Evolutionary conservation across 371 early-diverging fungal species (phyloP).

Genomic region (Mortierella sp.): DNA sequence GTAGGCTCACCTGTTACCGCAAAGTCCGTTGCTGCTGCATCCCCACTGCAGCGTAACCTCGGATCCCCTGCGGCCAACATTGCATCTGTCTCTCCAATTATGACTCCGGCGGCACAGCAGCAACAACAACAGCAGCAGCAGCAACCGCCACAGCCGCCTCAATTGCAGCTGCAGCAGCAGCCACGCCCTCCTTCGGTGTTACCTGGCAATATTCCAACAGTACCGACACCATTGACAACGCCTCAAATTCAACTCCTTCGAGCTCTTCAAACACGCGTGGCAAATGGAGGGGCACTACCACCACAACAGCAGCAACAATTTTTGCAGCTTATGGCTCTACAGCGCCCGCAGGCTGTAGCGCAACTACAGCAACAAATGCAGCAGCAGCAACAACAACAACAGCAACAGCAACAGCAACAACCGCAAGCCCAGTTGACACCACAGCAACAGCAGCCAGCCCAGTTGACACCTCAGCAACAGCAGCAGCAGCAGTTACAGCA

Average conservation of each 20-base stretch:
- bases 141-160: neutral
- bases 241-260: slow-evolving; percentile 24
- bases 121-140: slow-evolving; percentile 19
- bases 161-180: slow-evolving; percentile 1
- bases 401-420: slow-evolving; percentile 19
- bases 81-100: slow-evolving; percentile 32
- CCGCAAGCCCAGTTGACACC: neutral
- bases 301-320: slow-evolving; percentile 59
- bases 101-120: slow-evolving; percentile 33
- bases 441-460: slow-evolving; percentile 14
- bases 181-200: slow-evolving; percentile 19
- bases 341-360: slow-evolving; percentile 34
- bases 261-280: slow-evolving; percentile 27
- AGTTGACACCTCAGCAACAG: slow-evolving; percentile 1
- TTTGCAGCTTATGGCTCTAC: slow-evolving; percentile 11
- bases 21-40: slow-evolving; percentile 33
- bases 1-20: slow-evolving; percentile 33
- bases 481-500: slow-evolving; percentile 23
- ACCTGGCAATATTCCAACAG: neutral
- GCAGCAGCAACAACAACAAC: slow-evolving; percentile 41
- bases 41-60: slow-evolving; percentile 43
- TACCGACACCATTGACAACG: slow-evolving; percentile 15
- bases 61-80: slow-evolving; percentile 32
- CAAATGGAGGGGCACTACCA: slow-evolving; percentile 21
- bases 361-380: slow-evolving; percentile 29